Conservation (phyloP, 1,284 basidiomycete species). For the Microbotryum saponariae region DNA sequence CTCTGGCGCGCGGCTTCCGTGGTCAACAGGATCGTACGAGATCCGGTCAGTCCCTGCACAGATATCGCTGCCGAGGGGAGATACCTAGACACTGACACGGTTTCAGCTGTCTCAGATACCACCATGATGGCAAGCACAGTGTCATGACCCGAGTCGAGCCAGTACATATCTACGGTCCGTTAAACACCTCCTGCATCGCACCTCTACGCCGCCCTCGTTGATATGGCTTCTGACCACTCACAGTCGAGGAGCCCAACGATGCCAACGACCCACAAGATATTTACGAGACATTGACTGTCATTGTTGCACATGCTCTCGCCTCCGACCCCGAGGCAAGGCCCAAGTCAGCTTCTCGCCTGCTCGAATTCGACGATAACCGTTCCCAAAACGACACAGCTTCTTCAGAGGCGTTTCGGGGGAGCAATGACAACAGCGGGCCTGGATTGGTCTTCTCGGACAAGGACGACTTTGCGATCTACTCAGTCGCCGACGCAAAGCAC, state of each 20-base stretch:
- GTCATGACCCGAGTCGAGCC: constrained; percentile 78
- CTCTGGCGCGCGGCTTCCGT: constrained; percentile 69
- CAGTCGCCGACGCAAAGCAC: constrained; percentile 73
- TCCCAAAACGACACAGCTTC: not conserved
- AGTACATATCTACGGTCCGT: constrained; percentile 76
- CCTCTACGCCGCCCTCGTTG: not conserved
- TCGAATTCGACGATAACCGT: not conserved
- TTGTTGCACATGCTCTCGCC: constrained; percentile 80
- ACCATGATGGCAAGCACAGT: constrained; percentile 70
- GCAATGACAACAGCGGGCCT: constrained; percentile 5
- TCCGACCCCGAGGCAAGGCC: constrained; percentile 75
- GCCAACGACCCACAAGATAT: constrained; percentile 57
- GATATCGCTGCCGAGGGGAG: too few species aligned
- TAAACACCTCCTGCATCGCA: not conserved
- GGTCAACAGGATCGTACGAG: constrained; percentile 81
- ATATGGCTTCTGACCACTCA: constrained; percentile 11
- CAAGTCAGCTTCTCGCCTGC: constrained; percentile 45
- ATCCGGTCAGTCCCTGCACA: constrained; percentile 45
- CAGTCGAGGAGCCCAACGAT: constrained; percentile 60
- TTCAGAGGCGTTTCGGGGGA: too few species aligned
- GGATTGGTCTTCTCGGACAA: constrained; percentile 48
- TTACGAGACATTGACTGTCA: constrained; percentile 57
- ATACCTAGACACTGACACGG: too few species aligned
- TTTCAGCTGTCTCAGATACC: constrained; percentile 35
- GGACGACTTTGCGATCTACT: constrained; percentile 94